These are phyloP conservation scores for Monascus purpureus DNA, from an alignment of 495 filamentous ascomycete species.

Conservation along the genomic window DNA sequence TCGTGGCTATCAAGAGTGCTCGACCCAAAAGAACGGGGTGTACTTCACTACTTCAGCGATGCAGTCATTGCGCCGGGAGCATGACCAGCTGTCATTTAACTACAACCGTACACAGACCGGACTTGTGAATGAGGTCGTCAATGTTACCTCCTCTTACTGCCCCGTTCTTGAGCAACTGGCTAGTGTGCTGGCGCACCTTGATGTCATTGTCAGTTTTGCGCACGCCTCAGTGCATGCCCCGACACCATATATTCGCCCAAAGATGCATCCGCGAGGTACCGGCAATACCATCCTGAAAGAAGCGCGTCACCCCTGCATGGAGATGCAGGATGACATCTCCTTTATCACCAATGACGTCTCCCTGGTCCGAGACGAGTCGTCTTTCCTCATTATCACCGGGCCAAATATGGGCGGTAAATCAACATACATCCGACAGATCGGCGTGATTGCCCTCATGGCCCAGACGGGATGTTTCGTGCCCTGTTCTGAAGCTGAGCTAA, in stretches of 20 bases:
- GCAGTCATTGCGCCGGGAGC: constrained; percentile 71
- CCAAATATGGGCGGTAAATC: constrained; percentile 99
- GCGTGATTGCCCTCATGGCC: constrained; percentile 94
- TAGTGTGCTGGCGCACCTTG: constrained; percentile 79
- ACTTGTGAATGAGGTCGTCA: constrained; percentile 83
- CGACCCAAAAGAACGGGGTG: constrained; percentile 97
- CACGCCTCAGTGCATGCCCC: constrained; percentile 92
- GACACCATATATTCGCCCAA: constrained; percentile 78
- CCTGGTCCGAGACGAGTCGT: constrained; percentile 64
- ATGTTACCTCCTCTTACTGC: constrained; percentile 85
- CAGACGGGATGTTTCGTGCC: constrained; percentile 96
- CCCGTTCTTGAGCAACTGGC: constrained; percentile 87
- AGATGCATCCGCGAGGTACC: constrained; percentile 77
- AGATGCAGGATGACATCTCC: constrained; percentile 95
- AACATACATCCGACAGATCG: constrained; percentile 96
- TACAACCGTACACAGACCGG: constrained; percentile 93
- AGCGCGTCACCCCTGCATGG: constrained; percentile 95
- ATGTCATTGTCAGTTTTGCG: constrained; percentile 92
- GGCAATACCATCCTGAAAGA: constrained; percentile 87
- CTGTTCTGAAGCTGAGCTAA: constrained; percentile 77
- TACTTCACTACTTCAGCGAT: constrained; percentile 91
- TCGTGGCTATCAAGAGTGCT: constrained; percentile 80
- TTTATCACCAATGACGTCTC: constrained; percentile 98
- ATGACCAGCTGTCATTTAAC: constrained; percentile 85
- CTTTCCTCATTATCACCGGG: constrained; percentile 94